A percentile compares a stretch with the other conserved stretches of the same genome.
These are phyloP conservation scores for Myriosclerotinia scirpicola DNA, from an alignment of 2,329 filamentous ascomycete genomes.

Conservation along the genomic window DNA sequence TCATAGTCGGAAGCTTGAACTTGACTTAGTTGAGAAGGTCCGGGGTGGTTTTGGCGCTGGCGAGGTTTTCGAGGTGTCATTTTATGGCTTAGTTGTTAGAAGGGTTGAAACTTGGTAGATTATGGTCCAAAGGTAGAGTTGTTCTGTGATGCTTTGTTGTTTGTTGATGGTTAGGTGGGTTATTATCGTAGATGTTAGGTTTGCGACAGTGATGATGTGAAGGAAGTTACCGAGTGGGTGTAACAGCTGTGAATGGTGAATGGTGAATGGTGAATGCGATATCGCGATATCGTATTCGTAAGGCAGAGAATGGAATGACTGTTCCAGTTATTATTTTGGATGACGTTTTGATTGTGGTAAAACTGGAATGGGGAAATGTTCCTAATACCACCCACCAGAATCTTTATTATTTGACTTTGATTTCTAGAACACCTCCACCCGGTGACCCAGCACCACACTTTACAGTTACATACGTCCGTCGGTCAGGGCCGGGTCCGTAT, in stretches of 20 bases:
- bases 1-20: constrained; percentile 55
- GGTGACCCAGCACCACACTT: no score
- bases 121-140: neutral
- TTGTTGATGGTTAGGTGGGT: neutral
- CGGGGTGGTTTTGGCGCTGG: constrained; percentile 39
- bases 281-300: neutral
- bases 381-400: no score
- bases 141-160: neutral
- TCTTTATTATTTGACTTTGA: no score
- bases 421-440: no score
- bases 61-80: constrained; percentile 45
- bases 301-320: neutral
- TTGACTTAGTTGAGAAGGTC: constrained; percentile 37
- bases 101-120: neutral
- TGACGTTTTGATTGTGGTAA: no score
- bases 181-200: neutral
- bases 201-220: neutral
- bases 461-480: no score
- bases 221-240: neutral
- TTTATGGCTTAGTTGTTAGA: constrained; percentile 6
- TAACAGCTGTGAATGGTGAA: neutral
- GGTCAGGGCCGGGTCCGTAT: neutral
- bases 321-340: neutral
- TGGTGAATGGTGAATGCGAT: neutral
- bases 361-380: no score